A percentile compares a stretch with the other conserved stretches of the same genome.
These are phyloP conservation scores for Microdochium nivale DNA, from an alignment of 2,329 filamentous ascomycete species.

Conservation along the genomic window DNA sequence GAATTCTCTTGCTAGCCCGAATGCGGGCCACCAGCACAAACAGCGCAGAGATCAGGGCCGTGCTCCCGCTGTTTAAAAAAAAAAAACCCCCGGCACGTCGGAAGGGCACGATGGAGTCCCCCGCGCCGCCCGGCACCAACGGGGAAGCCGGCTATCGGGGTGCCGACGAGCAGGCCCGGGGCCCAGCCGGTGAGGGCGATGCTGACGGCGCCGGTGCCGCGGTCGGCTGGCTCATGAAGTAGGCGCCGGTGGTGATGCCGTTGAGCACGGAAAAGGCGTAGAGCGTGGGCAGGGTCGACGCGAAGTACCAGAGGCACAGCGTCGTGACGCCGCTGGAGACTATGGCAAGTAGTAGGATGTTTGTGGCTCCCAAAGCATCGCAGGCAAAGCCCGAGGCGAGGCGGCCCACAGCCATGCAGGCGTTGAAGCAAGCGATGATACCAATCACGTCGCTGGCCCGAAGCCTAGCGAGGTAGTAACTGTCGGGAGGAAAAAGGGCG, in stretches of 20 bases:
- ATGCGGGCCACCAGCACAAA: background rate
- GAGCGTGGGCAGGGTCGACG: background rate
- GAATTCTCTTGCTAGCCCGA: background rate
- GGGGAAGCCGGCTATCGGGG: constrained; percentile 1
- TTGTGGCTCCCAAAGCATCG: constrained; percentile 1
- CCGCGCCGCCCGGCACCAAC: background rate
- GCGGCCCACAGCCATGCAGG: constrained; percentile 1
- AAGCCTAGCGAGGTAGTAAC: constrained; percentile 6
- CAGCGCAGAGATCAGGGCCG: background rate
- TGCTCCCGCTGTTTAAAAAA: background rate
- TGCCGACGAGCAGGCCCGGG: background rate
- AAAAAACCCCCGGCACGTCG: too few relatives aligned
- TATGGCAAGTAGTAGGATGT: background rate
- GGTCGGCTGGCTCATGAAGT: constrained; percentile 21
- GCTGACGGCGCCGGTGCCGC: background rate
- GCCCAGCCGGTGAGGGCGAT: background rate
- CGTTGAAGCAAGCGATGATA: constrained; percentile 1
- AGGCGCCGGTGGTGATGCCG: constrained; percentile 21
- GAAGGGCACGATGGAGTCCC: background rate
- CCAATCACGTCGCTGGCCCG: background rate
- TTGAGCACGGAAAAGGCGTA: constrained; percentile 20
- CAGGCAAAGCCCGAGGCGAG: background rate
- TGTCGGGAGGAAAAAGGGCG: constrained; percentile 15
- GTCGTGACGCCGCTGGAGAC: constrained; percentile 1
- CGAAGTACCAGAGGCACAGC: constrained; percentile 1